Base-by-base conservation (phyloP, 2,329 filamentous ascomycete genomes). In the Monosporascus sp. region DNA sequence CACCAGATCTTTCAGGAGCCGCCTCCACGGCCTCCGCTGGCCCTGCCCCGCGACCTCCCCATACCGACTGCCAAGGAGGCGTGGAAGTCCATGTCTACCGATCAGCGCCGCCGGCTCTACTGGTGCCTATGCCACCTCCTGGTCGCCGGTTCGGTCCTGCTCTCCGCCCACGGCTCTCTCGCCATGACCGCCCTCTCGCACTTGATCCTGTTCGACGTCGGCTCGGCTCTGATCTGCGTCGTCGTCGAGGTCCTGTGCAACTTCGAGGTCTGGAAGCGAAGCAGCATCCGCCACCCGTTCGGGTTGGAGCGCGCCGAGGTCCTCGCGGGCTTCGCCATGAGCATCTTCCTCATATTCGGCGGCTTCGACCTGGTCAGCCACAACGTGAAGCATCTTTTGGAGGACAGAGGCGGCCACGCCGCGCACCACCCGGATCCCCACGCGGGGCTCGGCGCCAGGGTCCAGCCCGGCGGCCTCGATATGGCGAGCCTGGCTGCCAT, bases 1-100 rank as follows among this genome's bases (percentile, higher is more conserved):
- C 92, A 97, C 69, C 92, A 97, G 71, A 95, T 97, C 71, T 96
- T 97, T 71, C 90, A 95, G 63, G 91, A 97, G 69, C 94, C 94
- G 7, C 86, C 91, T 0, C 88, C 84, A 5, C 83, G 92, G 51
- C 88, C 92, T 1, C 93, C 94, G 4, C 83, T 96, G 24, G 88
- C 93, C 38, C 83, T 99, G 0, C 94, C 94, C 1, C 91, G 92
- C 52, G 96, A 92, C 34, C 82, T 99, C 0, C 94, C 94, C 0
- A 88, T 97, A 38, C 94, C 94, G 0, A 99, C 93, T 1, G 77
- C 91, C 56, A 86, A 83, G 60, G 94, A 99, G 76, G 92, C 91
- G 59, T 89, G 91, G 75, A 83, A 84, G 60, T 95, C 90, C 73
- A 95, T 97, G 88, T 91, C 91, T 9, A 84, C 81, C 55, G 89